Conservation (phyloP, 2,329 filamentous ascomycete species). For the Corynespora cassiicola region DNA sequence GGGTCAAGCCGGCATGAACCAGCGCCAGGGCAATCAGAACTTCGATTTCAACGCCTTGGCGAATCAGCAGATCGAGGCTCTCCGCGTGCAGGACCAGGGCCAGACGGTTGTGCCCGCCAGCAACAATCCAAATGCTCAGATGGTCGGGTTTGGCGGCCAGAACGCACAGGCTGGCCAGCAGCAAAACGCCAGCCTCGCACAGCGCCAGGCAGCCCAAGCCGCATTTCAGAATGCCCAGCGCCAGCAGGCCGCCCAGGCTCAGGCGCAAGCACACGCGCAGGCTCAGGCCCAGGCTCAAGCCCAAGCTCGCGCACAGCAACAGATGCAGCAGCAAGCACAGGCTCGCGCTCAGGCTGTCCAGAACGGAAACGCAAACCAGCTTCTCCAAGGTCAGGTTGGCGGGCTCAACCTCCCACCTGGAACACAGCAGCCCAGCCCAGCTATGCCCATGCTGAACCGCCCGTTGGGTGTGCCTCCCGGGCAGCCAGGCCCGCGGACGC, state of each 20-base stretch:
- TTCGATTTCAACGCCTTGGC: conserved; percentile 63
- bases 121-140: conserved; percentile 56
- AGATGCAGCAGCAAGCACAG: conserved; percentile 54
- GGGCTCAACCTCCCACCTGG: conserved; percentile 51
- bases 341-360: conserved; percentile 40
- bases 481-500: conserved; percentile 44
- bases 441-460: conserved; percentile 57
- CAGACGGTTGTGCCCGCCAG: conserved; percentile 70
- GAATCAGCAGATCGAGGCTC: conserved; percentile 67
- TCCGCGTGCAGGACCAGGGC: conserved; percentile 66
- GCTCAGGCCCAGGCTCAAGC: conserved; percentile 28
- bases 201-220: conserved; percentile 31
- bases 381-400: conserved; percentile 54
- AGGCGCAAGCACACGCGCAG: conserved; percentile 28
- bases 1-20: conserved; percentile 33
- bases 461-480: conserved; percentile 56
- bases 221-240: conserved; percentile 23
- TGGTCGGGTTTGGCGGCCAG: conserved; percentile 42
- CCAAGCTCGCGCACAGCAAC: conserved; percentile 46
- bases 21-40: conserved; percentile 35
- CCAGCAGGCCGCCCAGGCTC: conserved; percentile 35
- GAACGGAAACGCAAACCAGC: conserved; percentile 31
- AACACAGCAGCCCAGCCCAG: conserved; percentile 51
- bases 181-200: conserved; percentile 33
- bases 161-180: conserved; percentile 30